Conservation (phyloP, 192 early-diverging fungal genomes). For the Allomyces arbusculus region DNA sequence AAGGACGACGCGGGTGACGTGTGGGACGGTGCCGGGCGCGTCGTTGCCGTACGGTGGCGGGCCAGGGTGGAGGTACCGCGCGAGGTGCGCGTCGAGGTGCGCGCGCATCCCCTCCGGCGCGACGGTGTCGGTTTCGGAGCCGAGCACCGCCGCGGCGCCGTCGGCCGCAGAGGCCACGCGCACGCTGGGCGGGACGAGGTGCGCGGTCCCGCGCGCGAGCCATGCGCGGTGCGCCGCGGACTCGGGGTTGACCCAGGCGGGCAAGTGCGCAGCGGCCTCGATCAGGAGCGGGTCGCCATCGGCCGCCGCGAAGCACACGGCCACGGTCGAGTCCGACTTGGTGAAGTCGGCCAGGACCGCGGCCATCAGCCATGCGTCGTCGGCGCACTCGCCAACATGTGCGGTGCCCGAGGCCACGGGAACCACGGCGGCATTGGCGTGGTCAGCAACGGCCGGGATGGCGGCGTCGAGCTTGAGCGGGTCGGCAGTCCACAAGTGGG, state of each 20-base stretch:
- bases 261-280: neutral
- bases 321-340: neutral
- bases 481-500: too few species aligned
- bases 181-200: neutral
- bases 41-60: neutral
- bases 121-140: neutral
- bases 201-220: neutral
- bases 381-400: neutral
- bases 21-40: neutral
- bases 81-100: neutral
- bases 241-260: neutral
- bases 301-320: neutral
- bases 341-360: too few species aligned
- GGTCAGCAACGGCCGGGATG: too few species aligned
- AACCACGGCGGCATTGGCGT: too few species aligned
- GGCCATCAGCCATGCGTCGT: neutral
- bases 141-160: neutral
- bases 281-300: neutral
- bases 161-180: neutral
- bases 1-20: neutral
- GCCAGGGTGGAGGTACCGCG: neutral
- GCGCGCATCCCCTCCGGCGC: neutral
- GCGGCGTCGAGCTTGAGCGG: too few species aligned
- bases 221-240: neutral
- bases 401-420: neutral